phyloP scores from a whole-genome alignment of 768 basidiomycete genomes.

The Boletus rex-veris region DNA sequence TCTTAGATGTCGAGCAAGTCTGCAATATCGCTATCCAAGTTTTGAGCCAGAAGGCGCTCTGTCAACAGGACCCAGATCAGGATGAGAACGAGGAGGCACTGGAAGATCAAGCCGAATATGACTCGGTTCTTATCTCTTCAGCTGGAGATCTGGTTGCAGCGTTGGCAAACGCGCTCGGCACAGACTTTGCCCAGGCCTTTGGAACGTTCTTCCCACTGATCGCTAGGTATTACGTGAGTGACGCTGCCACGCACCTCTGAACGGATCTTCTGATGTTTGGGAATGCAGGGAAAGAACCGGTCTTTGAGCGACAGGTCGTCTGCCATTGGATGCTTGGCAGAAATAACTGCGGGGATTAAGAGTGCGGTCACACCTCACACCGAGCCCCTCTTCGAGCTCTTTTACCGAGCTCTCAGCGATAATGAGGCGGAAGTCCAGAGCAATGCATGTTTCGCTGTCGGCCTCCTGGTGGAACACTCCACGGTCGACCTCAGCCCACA shows the following conservation, averaged over 20 bases:
- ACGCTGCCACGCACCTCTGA: neutral
- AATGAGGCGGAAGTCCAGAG: slow-evolving; percentile 90
- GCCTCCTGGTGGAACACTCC: slow-evolving; percentile 87
- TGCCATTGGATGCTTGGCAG: slow-evolving; percentile 89
- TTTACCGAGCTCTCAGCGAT: slow-evolving; percentile 80
- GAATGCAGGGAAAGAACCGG: slow-evolving; percentile 70
- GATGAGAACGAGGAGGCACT: slow-evolving; percentile 83
- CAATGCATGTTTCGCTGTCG: slow-evolving; percentile 93
- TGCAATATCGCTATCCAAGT: slow-evolving; percentile 81
- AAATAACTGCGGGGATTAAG: slow-evolving; percentile 93
- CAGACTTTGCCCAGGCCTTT: slow-evolving; percentile 82
- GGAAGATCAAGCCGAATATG: slow-evolving; percentile 92
- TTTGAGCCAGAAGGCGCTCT: slow-evolving; percentile 90
- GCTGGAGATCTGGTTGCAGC: slow-evolving; percentile 93
- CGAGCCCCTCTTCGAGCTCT: slow-evolving; percentile 74
- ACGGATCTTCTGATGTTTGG: neutral
- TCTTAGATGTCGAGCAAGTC: slow-evolving; percentile 67
- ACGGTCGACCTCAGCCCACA: slow-evolving; percentile 77
- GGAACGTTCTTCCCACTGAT: slow-evolving; percentile 85
- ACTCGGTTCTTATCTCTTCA: slow-evolving; percentile 90
- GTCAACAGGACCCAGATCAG: slow-evolving; percentile 94
- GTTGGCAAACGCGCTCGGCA: slow-evolving; percentile 79
- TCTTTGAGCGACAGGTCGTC: slow-evolving; percentile 90
- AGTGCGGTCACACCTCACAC: slow-evolving; percentile 81
- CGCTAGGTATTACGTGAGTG: slow-evolving; percentile 84